Evolutionary conservation across 805 yeast species (phyloP).

Genomic region (Candida xiaguanensis): DNA sequence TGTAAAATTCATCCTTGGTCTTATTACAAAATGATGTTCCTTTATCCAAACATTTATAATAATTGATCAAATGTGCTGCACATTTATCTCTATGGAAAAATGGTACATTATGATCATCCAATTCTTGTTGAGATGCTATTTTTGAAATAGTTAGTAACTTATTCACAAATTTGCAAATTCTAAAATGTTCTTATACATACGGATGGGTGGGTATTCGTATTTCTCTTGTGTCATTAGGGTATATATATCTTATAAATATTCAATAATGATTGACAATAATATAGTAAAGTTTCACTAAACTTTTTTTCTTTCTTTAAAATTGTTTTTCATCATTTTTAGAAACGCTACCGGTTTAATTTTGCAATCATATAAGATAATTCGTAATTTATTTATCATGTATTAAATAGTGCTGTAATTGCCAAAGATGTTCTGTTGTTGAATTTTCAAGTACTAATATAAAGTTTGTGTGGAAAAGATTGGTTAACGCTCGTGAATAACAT

Average conservation of each 20-base stretch:
- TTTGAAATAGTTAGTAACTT: constrained; percentile 8
- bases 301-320: no score
- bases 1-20: constrained; percentile 41
- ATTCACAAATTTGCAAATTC: no score
- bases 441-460: no score
- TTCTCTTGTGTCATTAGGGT: constrained; percentile 11
- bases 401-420: no score
- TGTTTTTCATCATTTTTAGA: no score
- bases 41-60: constrained; percentile 42
- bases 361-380: no score
- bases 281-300: not conserved
- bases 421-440: no score
- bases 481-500: no score
- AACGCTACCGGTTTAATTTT: not conserved
- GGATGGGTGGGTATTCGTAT: constrained; percentile 18
- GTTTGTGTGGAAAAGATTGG: no score
- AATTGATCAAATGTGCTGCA: constrained; percentile 40
- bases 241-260: constrained; percentile 1
- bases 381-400: no score
- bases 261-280: no score
- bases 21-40: constrained; percentile 38
- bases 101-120: constrained; percentile 40
- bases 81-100: constrained; percentile 43
- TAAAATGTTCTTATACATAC: no score
- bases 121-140: constrained; percentile 25